phyloP scores from a whole-genome alignment of 139 green algal genomes.

The Volvox africanus region DNA sequence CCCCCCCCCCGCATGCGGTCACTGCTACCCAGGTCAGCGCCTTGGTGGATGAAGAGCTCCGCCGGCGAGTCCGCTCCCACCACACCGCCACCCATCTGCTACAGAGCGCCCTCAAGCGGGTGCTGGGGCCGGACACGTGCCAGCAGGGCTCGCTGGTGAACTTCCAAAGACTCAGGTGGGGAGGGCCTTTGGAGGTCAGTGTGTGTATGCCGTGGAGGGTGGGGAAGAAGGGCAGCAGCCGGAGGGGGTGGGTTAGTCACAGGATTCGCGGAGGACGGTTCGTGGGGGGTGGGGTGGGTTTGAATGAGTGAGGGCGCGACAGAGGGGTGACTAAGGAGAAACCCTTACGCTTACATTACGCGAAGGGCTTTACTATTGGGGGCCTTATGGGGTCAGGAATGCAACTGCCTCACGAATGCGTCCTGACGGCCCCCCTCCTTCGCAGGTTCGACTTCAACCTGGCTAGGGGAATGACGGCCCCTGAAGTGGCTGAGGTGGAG shows the following conservation, averaged over 20 bases:
- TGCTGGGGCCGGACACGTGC: conserved; percentile 85
- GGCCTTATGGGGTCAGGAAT: too few relatives aligned
- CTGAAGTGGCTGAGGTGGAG: conserved; percentile 82
- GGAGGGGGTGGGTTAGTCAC: not conserved
- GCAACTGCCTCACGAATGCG: too few relatives aligned
- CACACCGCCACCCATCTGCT: conserved; percentile 97
- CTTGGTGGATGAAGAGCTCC: conserved; percentile 70
- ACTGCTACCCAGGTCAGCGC: conserved; percentile 65
- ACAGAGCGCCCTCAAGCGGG: conserved; percentile 77
- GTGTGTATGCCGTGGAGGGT: too few relatives aligned
- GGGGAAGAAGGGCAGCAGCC: not conserved
- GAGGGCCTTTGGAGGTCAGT: too few relatives aligned
- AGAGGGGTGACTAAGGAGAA: too few relatives aligned
- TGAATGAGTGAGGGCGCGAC: too few relatives aligned
- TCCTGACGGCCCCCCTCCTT: not conserved
- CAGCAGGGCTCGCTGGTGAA: conserved; percentile 91
- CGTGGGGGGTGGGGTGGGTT: too few relatives aligned
- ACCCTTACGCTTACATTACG: too few relatives aligned
- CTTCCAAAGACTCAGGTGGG: conserved; percentile 74
- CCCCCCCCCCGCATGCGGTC: not conserved
- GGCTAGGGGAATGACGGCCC: conserved; percentile 60
- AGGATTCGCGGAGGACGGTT: too few relatives aligned
- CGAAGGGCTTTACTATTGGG: too few relatives aligned
- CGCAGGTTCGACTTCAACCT: conserved; percentile 86
- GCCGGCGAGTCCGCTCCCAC: conserved; percentile 68